Percentiles rank a stretch among this genome's conserved stretches.
Evolutionary conservation across 768 basidiomycete genomes (phyloP).

Genomic region (Lactifluus pinguis): DNA sequence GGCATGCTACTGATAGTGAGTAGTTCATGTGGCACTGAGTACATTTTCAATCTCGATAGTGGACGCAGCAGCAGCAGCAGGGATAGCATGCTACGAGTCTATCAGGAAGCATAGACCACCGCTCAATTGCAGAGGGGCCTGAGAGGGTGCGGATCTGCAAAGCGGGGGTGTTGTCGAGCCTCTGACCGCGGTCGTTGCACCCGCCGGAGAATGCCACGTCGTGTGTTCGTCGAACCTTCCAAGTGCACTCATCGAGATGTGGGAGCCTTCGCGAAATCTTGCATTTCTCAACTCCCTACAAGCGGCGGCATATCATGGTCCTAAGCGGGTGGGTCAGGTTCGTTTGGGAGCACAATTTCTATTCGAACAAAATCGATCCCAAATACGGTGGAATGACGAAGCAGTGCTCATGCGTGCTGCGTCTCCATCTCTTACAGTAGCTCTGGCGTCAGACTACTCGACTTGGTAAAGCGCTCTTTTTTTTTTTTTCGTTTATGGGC

Average conservation of each 20-base stretch:
- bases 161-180: constrained; percentile 45
- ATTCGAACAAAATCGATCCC: constrained; percentile 93
- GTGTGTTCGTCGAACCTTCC: constrained; percentile 81
- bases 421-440: no score
- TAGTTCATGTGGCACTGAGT: constrained; percentile 89
- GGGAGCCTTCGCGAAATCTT: no score
- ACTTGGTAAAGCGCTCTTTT: no score
- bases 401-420: no score
- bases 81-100: constrained; percentile 42
- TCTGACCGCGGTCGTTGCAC: constrained; percentile 64
- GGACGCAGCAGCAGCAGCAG: constrained; percentile 23
- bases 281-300: no score
- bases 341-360: constrained; percentile 86
- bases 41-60: constrained; percentile 83
- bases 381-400: no score
- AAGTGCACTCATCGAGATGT: no score
- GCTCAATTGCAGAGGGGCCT: constrained; percentile 47
- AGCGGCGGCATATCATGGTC: no score
- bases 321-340: no score
- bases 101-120: constrained; percentile 54
- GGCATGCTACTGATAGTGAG: constrained; percentile 82
- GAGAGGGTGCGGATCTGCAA: constrained; percentile 65
- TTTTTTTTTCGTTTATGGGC: no score
- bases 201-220: constrained; percentile 66
- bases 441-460: no score